Evolutionary conservation across 108 stramenopile genomes (phyloP).

Genomic region (Cyclotella baltica): DNA sequence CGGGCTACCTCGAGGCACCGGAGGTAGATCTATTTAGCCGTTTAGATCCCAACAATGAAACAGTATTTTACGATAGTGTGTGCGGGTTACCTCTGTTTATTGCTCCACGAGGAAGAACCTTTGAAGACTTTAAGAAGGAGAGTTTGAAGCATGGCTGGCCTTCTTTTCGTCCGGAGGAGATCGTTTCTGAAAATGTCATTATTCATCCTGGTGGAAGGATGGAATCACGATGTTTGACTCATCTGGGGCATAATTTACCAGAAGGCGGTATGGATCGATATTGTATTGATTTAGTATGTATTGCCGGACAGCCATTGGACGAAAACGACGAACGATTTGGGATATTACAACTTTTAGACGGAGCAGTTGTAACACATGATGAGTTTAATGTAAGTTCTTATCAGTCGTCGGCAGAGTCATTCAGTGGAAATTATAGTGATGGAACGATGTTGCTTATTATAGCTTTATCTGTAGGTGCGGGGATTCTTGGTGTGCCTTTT

Average conservation of each 20-base stretch:
- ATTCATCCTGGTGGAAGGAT: conserved; percentile 43
- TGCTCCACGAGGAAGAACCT: conserved; percentile 58
- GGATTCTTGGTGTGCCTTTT: not conserved
- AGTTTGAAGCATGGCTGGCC: conserved; percentile 47
- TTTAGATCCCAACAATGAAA: conserved; percentile 9
- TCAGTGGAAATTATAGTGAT: conserved; percentile 19
- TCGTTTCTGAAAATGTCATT: conserved; percentile 40
- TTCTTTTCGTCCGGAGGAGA: conserved; percentile 31
- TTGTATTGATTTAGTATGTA: conserved; percentile 46
- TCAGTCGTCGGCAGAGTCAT: conserved; percentile 28
- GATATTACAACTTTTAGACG: conserved; percentile 9
- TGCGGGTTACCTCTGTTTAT: conserved; percentile 54
- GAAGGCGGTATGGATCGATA: conserved; percentile 38
- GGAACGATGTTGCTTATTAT: not conserved
- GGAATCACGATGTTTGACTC: conserved; percentile 44
- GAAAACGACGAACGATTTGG: conserved; percentile 16
- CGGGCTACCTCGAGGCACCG: conserved; percentile 37
- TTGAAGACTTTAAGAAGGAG: conserved; percentile 52
- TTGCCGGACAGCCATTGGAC: conserved; percentile 35
- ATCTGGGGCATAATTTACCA: conserved; percentile 42
- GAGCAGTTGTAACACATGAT: not conserved
- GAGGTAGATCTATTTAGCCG: conserved; percentile 35
- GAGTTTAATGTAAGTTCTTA: conserved; percentile 16
- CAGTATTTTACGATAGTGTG: conserved; percentile 66
- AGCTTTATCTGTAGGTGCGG: not conserved